Conservation (phyloP, 345 rosid genomes). For the Jatropha curcas region DNA sequence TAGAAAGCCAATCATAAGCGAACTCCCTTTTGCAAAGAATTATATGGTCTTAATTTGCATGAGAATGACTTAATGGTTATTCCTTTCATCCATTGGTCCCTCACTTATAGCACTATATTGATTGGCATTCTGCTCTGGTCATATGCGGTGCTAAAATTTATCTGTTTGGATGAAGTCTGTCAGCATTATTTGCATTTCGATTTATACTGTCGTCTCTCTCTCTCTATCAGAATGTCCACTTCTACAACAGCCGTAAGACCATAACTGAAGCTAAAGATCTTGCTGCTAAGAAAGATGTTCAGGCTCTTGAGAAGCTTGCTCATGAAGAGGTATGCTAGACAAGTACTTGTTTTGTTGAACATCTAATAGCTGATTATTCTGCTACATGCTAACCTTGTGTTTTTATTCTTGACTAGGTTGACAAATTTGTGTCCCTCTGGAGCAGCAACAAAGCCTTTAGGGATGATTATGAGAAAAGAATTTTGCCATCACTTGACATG, state of each 20-base stretch:
- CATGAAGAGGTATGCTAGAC: conserved; percentile 47
- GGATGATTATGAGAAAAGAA: conserved; percentile 82
- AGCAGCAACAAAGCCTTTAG: conserved; percentile 59
- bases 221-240: conserved; percentile 51
- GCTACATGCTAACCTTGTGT: conserved; percentile 22
- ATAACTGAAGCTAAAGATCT: conserved; percentile 59
- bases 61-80: no score
- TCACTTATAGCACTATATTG: neutral
- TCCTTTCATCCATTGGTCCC: no score
- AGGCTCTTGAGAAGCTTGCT: conserved; percentile 55
- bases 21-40: neutral
- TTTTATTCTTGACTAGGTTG: conserved; percentile 47
- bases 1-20: neutral
- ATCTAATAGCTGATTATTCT: neutral
- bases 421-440: conserved; percentile 82
- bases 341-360: neutral
- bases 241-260: conserved; percentile 45
- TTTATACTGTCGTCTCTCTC: neutral
- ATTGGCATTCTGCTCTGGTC: neutral
- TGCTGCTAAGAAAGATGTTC: conserved; percentile 57
- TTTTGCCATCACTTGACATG: conserved; percentile 57
- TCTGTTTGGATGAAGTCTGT: neutral
- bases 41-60: neutral
- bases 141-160: neutral
- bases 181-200: neutral